Base-by-base conservation (phyloP, 2,329 filamentous ascomycete genomes). In the Exophiala lecanii-corni region DNA sequence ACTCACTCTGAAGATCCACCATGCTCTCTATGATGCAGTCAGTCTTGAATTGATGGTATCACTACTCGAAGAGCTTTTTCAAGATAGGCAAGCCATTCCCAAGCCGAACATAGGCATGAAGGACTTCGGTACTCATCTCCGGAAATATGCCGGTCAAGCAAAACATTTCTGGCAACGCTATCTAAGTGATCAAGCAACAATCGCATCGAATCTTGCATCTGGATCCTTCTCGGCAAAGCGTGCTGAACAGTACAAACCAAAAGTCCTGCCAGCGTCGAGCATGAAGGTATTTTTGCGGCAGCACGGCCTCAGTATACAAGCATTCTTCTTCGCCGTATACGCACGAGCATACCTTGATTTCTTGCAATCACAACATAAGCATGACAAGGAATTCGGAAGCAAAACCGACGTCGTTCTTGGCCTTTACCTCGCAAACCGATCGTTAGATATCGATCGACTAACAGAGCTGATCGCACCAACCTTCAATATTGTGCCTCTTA, bases 21-120 rank as follows among this genome's bases (percentile, higher is more conserved):
- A 97, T 60, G 85, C 86, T 0, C 70, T 96, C 0, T 97, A 96
- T 58, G 91, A 96, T 60, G 89, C 82, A 4, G 73, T 94, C 47
- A 92, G 86, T 55, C 68, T 96, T 3, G 77, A 81, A 1, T 59
- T 73, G 1, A 65, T 94, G 4, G 67, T 88, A 16, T 59, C 72
- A 10, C 64, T 74, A 30, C 64, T 83, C 9, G 62, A 72, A 48
- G 49, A 56, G 3, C 51, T 69, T 25, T 80, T 61, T 64, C 65
- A 55, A 28, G 57, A 54, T 31, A 16, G 25, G 5, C 36, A 50
- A 10, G 9, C 45, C 7, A 13, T 49, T 12, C 16, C 43, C 16
- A 35, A 49, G 16, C 45, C 57, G 35, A 55, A 55, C 12, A 39
- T 55, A 2, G 62, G 62, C n/a, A 61, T 50, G 13, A 32, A 33